Conservation (phyloP, 2,329 filamentous ascomycete species). For the Grosmannia huntii region DNA sequence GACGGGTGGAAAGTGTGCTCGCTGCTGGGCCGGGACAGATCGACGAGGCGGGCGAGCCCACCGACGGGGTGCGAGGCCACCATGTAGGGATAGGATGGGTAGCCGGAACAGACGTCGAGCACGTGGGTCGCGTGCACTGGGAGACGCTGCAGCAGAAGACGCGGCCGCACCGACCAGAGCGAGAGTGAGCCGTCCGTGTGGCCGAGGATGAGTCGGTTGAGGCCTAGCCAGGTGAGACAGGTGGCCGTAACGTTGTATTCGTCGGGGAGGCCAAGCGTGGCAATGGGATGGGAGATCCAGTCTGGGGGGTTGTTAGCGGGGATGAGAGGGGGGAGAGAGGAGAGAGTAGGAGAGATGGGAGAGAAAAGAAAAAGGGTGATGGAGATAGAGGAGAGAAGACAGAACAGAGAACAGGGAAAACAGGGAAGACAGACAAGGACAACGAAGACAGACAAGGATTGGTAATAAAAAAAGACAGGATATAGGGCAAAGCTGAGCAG, state of each 20-base stretch:
- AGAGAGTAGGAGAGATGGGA: neutral
- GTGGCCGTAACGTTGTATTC: conserved; percentile 38
- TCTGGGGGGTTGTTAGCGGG: conserved; percentile 28
- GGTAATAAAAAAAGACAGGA: neutral
- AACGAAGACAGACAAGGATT: neutral
- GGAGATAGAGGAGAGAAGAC: too few relatives aligned
- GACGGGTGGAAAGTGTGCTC: conserved; percentile 41
- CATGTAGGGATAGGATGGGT: conserved; percentile 42
- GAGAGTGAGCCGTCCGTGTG: conserved; percentile 43
- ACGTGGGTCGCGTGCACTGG: conserved; percentile 40
- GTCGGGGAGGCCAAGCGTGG: conserved; percentile 28
- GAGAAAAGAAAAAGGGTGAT: neutral
- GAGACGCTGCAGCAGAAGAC: conserved; percentile 34
- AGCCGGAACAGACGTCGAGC: conserved; percentile 41
- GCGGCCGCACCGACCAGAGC: conserved; percentile 42
- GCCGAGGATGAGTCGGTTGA: conserved; percentile 41
- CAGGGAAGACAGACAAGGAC: neutral
- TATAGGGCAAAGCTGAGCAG: neutral
- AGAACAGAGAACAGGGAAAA: neutral
- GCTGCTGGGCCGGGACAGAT: conserved; percentile 37
- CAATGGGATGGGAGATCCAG: conserved; percentile 29
- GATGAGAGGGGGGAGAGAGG: conserved; percentile 13
- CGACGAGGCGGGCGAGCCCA: conserved; percentile 38
- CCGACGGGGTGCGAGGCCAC: conserved; percentile 43
- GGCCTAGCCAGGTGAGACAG: conserved; percentile 40